A percentile compares a stretch with the other conserved stretches of the same genome.
These are phyloP conservation scores for Tetradesmus obliquus DNA, from an alignment of 139 green algal genomes.

Conservation along the genomic window DNA sequence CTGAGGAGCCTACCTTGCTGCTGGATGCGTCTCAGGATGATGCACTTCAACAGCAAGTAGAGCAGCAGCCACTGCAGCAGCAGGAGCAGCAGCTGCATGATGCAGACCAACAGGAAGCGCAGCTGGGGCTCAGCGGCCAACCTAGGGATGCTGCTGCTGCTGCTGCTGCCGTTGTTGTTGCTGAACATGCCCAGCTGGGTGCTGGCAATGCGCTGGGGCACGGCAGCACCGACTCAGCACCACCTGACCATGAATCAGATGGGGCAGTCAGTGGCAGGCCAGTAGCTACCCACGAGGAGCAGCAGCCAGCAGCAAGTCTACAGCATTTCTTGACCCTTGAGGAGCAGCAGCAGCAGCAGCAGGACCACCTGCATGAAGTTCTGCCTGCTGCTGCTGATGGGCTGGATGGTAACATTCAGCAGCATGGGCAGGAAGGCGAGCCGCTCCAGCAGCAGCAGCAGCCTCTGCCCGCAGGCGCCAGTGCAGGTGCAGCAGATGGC, in stretches of 20 bases:
- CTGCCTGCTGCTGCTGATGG: neutral
- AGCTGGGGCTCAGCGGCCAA: neutral
- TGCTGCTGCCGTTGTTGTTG: neutral
- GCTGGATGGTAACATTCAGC: neutral
- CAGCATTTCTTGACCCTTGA: neutral
- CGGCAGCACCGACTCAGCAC: neutral
- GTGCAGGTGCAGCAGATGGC: neutral
- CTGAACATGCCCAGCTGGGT: neutral
- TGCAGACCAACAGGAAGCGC: neutral
- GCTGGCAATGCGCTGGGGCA: neutral
- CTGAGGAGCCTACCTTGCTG: neutral
- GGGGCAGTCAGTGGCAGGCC: neutral
- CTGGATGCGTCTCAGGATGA: neutral
- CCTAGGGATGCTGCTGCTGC: neutral
- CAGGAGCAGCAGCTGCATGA: neutral
- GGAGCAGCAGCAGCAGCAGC: conserved; percentile 13
- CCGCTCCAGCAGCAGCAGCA: neutral
- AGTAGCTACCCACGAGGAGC: neutral
- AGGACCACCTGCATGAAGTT: neutral
- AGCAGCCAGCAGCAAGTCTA: neutral
- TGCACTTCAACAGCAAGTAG: neutral
- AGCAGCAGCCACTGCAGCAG: conserved; percentile 9
- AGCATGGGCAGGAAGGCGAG: neutral
- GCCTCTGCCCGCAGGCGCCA: neutral
- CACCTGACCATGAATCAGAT: neutral